phyloP scores from a whole-genome alignment of 148 eudicot species.

The Chenopodium suecicum region DNA sequence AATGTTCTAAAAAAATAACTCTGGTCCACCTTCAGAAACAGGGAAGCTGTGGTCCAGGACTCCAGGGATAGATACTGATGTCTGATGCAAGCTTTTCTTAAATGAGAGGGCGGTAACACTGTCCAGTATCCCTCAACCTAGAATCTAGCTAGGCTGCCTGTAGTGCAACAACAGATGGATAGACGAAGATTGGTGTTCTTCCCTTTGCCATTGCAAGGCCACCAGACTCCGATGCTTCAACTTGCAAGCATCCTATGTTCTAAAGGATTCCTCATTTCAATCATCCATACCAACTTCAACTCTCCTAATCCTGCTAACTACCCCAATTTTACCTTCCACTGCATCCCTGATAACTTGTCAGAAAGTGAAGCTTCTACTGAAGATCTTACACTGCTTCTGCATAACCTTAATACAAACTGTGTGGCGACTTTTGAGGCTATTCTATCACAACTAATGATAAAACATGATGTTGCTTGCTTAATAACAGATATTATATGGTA shows the following conservation, averaged over 20 bases:
- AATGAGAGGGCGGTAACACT: neutral
- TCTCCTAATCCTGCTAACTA: conserved; percentile 40
- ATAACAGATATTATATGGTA: conserved; percentile 48
- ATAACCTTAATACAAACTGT: conserved; percentile 33
- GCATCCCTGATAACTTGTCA: conserved; percentile 39
- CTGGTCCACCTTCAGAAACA: conserved; percentile 11
- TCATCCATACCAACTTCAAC: conserved; percentile 47
- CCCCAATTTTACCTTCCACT: conserved; percentile 48
- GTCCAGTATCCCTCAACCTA: neutral
- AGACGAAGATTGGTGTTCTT: conserved; percentile 33
- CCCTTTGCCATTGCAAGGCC: conserved; percentile 60
- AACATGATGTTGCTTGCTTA: conserved; percentile 39
- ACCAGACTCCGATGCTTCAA: conserved; percentile 56
- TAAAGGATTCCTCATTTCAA: conserved; percentile 49
- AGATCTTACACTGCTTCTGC: conserved; percentile 25
- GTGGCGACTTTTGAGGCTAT: conserved; percentile 30
- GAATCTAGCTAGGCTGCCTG: neutral
- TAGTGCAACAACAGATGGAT: conserved; percentile 19
- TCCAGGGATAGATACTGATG: conserved; percentile 2
- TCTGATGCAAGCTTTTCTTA: conserved; percentile 3
- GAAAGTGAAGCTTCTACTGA: conserved; percentile 23
- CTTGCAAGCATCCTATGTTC: conserved; percentile 53
- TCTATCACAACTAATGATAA: conserved; percentile 28
- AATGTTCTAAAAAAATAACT: neutral
- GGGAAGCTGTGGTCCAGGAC: conserved; percentile 9